phyloP scores from a whole-genome alignment of 495 filamentous ascomycete genomes.

The Penicillium malachiteum region DNA sequence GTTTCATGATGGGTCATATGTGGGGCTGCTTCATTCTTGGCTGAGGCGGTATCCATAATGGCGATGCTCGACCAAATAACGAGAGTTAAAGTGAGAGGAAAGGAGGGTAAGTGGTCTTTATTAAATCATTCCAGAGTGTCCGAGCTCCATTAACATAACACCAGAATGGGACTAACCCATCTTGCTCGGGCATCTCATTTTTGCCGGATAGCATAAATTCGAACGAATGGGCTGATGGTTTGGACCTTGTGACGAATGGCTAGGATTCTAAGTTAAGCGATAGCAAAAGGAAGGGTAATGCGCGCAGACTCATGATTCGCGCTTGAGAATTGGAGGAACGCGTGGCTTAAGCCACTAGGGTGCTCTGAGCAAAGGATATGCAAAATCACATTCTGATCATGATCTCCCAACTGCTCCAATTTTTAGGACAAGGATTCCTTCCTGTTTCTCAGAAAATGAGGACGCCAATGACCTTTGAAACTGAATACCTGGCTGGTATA shows the following conservation, averaged over 20 bases:
- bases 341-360: not conserved
- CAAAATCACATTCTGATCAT: too few relatives aligned
- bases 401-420: too few relatives aligned
- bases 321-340: not conserved
- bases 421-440: too few relatives aligned
- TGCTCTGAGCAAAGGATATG: not conserved
- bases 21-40: not conserved
- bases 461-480: not conserved
- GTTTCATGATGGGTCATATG: not conserved
- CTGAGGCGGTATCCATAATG: not conserved
- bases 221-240: too few relatives aligned
- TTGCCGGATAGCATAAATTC: slow-evolving; percentile 1
- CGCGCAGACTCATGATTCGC: not conserved
- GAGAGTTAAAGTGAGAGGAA: not conserved
- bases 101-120: not conserved
- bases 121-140: not conserved
- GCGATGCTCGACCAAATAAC: not conserved
- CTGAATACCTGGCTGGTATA: not conserved
- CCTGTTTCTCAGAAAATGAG: not conserved
- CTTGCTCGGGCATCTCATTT: not conserved
- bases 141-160: too few relatives aligned
- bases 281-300: not conserved
- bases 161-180: not conserved
- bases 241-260: not conserved
- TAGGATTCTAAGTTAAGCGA: not conserved